phyloP scores from a whole-genome alignment of 495 filamentous ascomycete genomes.

The Amphirosellinia nigrospora region DNA sequence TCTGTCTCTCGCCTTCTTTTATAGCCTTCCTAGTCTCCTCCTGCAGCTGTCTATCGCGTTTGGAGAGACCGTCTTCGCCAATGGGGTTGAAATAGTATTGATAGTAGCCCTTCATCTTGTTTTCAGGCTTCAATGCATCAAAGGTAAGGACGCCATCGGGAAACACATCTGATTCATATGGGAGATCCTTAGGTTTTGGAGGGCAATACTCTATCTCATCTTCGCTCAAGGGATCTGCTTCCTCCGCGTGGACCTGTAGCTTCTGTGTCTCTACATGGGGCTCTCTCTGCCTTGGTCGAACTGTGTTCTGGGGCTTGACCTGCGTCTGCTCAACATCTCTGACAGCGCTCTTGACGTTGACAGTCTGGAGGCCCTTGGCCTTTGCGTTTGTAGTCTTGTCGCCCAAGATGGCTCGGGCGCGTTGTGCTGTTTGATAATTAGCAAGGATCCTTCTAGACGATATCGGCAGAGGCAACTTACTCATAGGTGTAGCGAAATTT shows the following conservation, averaged over 20 bases:
- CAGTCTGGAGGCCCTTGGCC: constrained; percentile 64
- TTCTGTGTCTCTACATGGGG: constrained; percentile 52
- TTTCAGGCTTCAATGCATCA: constrained; percentile 57
- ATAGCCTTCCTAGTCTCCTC: constrained; percentile 59
- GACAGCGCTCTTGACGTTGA: constrained; percentile 48
- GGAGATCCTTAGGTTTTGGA: constrained; percentile 62
- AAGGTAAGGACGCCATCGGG: constrained; percentile 61
- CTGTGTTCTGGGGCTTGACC: constrained; percentile 44
- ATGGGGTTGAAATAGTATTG: constrained; percentile 69
- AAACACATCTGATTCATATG: constrained; percentile 79
- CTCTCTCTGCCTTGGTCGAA: constrained; percentile 45
- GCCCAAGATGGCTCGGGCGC: constrained; percentile 81
- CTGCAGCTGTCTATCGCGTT: constrained; percentile 64
- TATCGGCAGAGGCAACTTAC: constrained; percentile 50
- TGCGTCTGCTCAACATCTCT: constrained; percentile 53
- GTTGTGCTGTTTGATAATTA: constrained; percentile 59
- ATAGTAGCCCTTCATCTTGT: constrained; percentile 72
- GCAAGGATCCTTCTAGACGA: constrained; percentile 20
- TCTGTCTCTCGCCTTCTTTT: constrained; percentile 63
- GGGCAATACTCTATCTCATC: constrained; percentile 66
- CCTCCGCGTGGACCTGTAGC: constrained; percentile 48
- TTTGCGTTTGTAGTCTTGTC: constrained; percentile 97
- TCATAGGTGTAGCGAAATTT: constrained; percentile 79
- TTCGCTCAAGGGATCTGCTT: constrained; percentile 47
- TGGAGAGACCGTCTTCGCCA: constrained; percentile 70